Conservation (phyloP, 768 basidiomycete genomes). For the Russula ochroleuca region DNA sequence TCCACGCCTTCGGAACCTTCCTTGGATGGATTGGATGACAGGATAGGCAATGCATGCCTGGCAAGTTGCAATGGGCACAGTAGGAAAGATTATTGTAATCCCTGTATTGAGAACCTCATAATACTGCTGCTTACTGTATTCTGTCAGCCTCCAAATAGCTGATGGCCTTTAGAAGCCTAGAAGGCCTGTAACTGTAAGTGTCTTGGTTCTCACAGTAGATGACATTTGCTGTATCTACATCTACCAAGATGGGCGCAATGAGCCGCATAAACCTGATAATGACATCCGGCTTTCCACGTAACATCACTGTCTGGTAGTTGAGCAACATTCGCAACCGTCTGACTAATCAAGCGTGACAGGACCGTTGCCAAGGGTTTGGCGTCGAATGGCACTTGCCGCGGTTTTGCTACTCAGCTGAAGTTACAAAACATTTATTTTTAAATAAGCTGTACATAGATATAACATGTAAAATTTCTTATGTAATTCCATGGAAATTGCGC, state of each 20-base stretch:
- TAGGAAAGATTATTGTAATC: constrained; percentile 34
- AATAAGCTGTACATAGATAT: no score
- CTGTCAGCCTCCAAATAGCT: constrained; percentile 80
- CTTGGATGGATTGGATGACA: constrained; percentile 92
- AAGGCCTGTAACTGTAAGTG: no score
- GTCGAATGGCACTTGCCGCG: no score
- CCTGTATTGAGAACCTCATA: not conserved
- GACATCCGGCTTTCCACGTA: constrained; percentile 69
- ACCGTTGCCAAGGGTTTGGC: no score
- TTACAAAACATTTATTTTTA: no score
- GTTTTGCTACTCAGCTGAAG: no score
- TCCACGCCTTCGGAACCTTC: no score
- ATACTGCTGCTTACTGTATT: constrained; percentile 56
- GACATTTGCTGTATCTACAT: constrained; percentile 99
- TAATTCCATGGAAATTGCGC: no score
- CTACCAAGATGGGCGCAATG: constrained; percentile 89
- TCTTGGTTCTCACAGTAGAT: constrained; percentile 81
- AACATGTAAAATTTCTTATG: no score
- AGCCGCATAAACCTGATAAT: constrained; percentile 83
- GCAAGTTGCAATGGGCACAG: constrained; percentile 92
- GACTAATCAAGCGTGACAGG: no score
- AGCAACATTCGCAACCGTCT: no score
- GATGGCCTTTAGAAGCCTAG: constrained; percentile 83
- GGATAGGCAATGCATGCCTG: constrained; percentile 87
- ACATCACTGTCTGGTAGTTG: constrained; percentile 71